These are phyloP conservation scores for Castanea mollissima DNA, from an alignment of 306 rosid genomes.

Conservation along the genomic window DNA sequence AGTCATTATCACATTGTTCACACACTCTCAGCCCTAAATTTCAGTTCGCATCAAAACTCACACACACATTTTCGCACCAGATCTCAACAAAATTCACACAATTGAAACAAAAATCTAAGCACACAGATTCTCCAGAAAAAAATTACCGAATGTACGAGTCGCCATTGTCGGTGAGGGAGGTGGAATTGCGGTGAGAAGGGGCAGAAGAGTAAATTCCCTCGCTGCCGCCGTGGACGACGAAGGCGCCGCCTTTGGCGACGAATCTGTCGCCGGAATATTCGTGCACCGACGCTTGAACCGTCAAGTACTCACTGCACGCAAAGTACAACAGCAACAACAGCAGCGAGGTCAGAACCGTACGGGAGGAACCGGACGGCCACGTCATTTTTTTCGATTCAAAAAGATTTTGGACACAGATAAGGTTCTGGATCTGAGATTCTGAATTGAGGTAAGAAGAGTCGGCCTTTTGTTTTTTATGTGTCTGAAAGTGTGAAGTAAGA, in stretches of 20 bases:
- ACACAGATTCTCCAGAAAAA: background rate
- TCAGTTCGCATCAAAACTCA: background rate
- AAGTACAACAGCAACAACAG: conserved; percentile 23
- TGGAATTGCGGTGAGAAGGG: conserved; percentile 25
- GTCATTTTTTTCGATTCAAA: conserved; percentile 33
- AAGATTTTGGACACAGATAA: conserved; percentile 14
- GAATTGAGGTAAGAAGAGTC: no score
- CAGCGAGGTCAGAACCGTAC: conserved; percentile 31
- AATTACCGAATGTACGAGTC: conserved; percentile 71
- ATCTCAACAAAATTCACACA: background rate
- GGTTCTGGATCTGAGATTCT: no score
- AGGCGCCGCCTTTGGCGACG: conserved; percentile 76
- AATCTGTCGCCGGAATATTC: conserved; percentile 59
- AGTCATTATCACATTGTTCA: background rate
- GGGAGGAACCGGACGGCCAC: conserved; percentile 12
- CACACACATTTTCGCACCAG: background rate
- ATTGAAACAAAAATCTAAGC: background rate
- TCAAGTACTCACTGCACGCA: background rate
- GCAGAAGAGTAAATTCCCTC: conserved; percentile 88
- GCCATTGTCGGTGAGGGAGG: conserved; percentile 38
- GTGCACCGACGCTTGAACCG: conserved; percentile 75
- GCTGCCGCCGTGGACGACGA: conserved; percentile 90
- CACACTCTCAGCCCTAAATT: background rate
- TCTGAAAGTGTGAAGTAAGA: no score
- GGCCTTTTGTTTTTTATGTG: no score